Percentiles rank a stretch among this genome's conserved stretches.
phyloP scores from a whole-genome alignment of 495 filamentous ascomycete species.

The Mycothermus thermophilus region DNA sequence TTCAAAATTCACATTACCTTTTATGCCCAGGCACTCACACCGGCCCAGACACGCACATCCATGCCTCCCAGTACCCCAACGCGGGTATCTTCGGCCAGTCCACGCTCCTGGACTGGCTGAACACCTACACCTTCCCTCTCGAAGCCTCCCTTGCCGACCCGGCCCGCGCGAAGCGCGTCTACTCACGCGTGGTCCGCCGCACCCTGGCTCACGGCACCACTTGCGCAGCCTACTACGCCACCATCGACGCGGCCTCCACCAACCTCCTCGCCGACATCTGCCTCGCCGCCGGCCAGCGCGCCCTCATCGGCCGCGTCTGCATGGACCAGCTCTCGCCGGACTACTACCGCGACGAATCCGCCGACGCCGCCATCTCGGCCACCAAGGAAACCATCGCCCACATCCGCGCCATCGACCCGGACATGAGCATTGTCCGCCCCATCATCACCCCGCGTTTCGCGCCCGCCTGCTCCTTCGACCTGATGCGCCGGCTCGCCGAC shows the following conservation, averaged over 20 bases:
- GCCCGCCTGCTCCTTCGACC: slow-evolving; percentile 49
- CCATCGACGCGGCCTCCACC: slow-evolving; percentile 64
- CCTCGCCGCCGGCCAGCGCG: slow-evolving; percentile 61
- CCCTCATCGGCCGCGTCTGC: slow-evolving; percentile 79
- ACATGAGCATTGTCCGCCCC: slow-evolving; percentile 45
- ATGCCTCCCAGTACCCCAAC: slow-evolving; percentile 90
- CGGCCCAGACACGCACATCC: slow-evolving; percentile 71
- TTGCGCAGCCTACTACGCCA: slow-evolving; percentile 83
- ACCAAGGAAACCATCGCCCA: slow-evolving; percentile 52
- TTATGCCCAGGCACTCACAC: too few species aligned
- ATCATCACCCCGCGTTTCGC: slow-evolving; percentile 90
- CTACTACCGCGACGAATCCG: slow-evolving; percentile 58
- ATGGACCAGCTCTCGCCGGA: slow-evolving; percentile 69
- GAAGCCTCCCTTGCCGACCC: slow-evolving; percentile 53
- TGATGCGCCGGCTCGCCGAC: slow-evolving; percentile 47
- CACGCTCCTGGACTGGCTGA: slow-evolving; percentile 81
- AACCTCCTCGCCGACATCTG: slow-evolving; percentile 80
- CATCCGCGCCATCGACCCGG: slow-evolving; percentile 52
- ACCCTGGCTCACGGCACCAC: slow-evolving; percentile 86
- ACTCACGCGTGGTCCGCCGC: slow-evolving; percentile 57
- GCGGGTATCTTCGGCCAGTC: slow-evolving; percentile 78
- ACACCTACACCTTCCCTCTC: slow-evolving; percentile 90
- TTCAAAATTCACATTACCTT: too few species aligned
- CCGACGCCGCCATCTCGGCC: slow-evolving; percentile 39
- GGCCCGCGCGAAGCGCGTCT: slow-evolving; percentile 43